Evolutionary conservation across 176 grass and related monocot species (phyloP).

Genomic region (Ampelocalamus luodianensis): DNA sequence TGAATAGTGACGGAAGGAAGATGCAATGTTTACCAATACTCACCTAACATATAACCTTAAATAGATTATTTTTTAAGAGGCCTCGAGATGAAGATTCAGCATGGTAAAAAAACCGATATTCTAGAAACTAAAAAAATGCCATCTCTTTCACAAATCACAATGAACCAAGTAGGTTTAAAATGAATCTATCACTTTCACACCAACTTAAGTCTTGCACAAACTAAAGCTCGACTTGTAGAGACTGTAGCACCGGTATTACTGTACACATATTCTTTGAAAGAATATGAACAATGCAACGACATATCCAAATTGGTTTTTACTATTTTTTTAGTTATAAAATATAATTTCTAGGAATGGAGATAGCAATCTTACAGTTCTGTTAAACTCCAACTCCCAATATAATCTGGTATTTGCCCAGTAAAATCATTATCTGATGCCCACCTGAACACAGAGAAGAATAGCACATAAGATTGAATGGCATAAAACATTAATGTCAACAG

Average conservation of each 20-base stretch:
- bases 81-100: no score
- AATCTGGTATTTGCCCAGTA: constrained; percentile 73
- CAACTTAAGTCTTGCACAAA: neutral
- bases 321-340: neutral
- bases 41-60: neutral
- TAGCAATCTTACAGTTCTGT: constrained; percentile 52
- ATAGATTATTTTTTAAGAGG: neutral
- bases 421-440: constrained; percentile 75
- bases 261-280: neutral
- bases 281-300: neutral
- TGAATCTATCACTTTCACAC: neutral
- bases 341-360: neutral
- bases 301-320: neutral
- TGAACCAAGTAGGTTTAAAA: neutral
- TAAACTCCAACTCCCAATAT: constrained; percentile 63
- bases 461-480: constrained; percentile 16
- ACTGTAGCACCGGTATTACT: neutral
- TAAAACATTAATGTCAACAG: neutral
- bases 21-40: neutral
- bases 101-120: no score
- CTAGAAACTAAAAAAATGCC: no score
- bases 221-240: neutral
- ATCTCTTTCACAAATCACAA: no score
- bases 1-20: neutral
- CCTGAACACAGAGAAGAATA: constrained; percentile 39